Base-by-base conservation (phyloP, 2,329 filamentous ascomycete species). In the Ustilaginoidea virens region DNA sequence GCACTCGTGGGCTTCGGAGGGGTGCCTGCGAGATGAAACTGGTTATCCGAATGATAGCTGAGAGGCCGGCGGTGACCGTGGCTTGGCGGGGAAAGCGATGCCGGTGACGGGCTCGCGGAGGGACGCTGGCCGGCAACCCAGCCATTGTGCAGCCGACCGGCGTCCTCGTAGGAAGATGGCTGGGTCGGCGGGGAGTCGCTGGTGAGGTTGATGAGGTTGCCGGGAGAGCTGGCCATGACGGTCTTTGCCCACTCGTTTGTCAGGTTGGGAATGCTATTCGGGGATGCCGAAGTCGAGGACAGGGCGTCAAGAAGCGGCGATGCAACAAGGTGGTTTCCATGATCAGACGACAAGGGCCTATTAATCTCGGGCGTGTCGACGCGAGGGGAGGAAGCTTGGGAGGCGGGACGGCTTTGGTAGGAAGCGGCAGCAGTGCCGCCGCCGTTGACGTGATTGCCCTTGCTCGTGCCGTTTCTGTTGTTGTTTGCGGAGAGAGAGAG, bases 141-240 rank as follows among this genome's bases (percentile, higher is more conserved):
- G 51, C 56, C 40, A 33, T 60, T 58, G 23, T 56, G 50, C 26
- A 58, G 43, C 20, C 55, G 56, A 29, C 53, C 41, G 5, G 55
- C 46, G 35, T 66, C 61, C 39, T 66, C 61, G 36, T 63, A 66
- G 2, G 61, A 66, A 13, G 61, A 66, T 11, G 61, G 61, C 26
- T 61, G 60, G 12, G 61, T 66, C 3, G 63, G 63, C 27, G 63
- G 63, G 14, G 63, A 67, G 37, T 67, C 63, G 30, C 60, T 61
- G 45, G 55, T 53, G 33, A 66, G 44, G 42, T 53, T 63, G 36
- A 66, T 63, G 32, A 66, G 50, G 34, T 66, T 66, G 28, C 59
- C 55, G n/a, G 63, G 63, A n/a, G 63, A 66, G 33, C 60, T 58
- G 20, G 56, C 58, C 34, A 66, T 51, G 29, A 33, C 29, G 23